Evolutionary conservation across 2,329 filamentous ascomycete genomes (phyloP).

Genomic region (Chalara sp.): DNA sequence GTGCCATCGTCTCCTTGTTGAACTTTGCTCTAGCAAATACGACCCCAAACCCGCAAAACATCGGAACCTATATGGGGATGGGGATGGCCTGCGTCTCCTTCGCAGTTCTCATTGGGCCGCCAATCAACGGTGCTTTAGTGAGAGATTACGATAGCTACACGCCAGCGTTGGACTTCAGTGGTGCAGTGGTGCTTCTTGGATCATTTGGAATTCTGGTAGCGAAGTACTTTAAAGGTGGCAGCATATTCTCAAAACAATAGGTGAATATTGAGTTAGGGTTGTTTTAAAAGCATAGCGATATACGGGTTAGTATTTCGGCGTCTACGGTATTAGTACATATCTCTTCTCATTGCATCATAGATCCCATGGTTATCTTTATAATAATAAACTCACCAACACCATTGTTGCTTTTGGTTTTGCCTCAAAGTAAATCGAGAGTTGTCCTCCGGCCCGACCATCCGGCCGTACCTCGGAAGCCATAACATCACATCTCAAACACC

Average conservation of each 20-base stretch:
- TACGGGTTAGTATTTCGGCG: too few relatives aligned
- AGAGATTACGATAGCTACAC: conserved; percentile 37
- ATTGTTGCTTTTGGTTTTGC: too few relatives aligned
- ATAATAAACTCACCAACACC: too few relatives aligned
- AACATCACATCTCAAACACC: too few relatives aligned
- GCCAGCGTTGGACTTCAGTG: conserved; percentile 20
- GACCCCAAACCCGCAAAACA: conserved; percentile 55
- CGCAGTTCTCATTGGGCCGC: conserved; percentile 58
- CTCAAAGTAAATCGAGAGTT: too few relatives aligned
- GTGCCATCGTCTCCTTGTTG: conserved; percentile 26
- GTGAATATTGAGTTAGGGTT: neutral
- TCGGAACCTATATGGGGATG: conserved; percentile 63
- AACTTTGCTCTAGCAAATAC: conserved; percentile 25
- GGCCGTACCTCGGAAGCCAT: too few relatives aligned
- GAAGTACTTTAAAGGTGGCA: neutral
- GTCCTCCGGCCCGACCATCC: too few relatives aligned
- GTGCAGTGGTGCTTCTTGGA: conserved; percentile 16
- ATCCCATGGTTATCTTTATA: too few relatives aligned
- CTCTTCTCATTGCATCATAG: too few relatives aligned
- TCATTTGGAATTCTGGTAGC: conserved; percentile 6
- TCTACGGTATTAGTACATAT: too few relatives aligned
- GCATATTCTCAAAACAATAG: neutral
- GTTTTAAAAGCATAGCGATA: too few relatives aligned
- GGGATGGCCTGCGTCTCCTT: conserved; percentile 56
- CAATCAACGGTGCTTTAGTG: conserved; percentile 59